A percentile compares a stretch with the other conserved stretches of the same genome.
Evolutionary conservation across 2,329 filamentous ascomycete genomes (phyloP).

Genomic region (Aspergillus sp.): DNA sequence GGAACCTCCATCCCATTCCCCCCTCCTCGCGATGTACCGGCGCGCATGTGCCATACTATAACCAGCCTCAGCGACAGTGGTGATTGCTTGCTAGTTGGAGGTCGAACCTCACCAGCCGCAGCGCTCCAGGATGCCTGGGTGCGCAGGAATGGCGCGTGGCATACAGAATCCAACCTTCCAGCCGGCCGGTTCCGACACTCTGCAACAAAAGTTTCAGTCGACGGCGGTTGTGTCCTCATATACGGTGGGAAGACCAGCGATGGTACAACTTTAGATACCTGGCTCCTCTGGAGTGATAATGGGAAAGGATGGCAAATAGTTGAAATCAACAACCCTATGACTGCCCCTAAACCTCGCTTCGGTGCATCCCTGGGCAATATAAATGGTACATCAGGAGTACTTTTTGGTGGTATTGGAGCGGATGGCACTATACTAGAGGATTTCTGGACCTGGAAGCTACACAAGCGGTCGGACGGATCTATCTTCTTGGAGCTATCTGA

Average conservation of each 20-base stretch:
- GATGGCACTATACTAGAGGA: constrained; percentile 64
- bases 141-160: constrained; percentile 64
- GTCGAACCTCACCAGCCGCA: constrained; percentile 71
- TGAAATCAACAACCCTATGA: constrained; percentile 24
- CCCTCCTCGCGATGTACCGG: constrained; percentile 30
- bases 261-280: constrained; percentile 51
- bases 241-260: constrained; percentile 61
- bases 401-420: constrained; percentile 69
- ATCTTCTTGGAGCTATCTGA: constrained; percentile 27
- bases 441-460: constrained; percentile 65
- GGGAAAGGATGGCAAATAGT: constrained; percentile 53
- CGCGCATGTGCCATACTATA: constrained; percentile 73
- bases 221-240: constrained; percentile 52
- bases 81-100: constrained; percentile 69
- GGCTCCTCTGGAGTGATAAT: constrained; percentile 54
- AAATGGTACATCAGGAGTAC: constrained; percentile 55
- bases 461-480: constrained; percentile 36
- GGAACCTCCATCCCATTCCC: constrained; percentile 47
- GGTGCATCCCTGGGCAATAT: constrained; percentile 51
- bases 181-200: constrained; percentile 74
- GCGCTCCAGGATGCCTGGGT: constrained; percentile 76
- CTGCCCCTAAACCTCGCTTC: constrained; percentile 53
- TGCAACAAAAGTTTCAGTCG: constrained; percentile 49
- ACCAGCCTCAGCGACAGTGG: constrained; percentile 59
- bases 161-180: constrained; percentile 64